Percentiles rank a stretch among this genome's conserved stretches.
Evolutionary conservation across 768 basidiomycete genomes (phyloP).

Genomic region (Chalciporus piperatus): DNA sequence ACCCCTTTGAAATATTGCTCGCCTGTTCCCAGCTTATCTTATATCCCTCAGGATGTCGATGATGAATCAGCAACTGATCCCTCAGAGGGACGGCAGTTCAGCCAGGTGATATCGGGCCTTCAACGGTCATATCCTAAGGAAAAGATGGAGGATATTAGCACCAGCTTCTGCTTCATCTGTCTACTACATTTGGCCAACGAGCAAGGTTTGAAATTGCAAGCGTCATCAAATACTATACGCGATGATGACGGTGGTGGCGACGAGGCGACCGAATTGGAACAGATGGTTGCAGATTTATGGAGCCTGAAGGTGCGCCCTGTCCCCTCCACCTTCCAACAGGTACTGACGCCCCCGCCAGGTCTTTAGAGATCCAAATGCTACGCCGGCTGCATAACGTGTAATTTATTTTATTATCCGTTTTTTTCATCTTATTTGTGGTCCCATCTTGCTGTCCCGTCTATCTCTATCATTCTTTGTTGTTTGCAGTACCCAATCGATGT

Average conservation of each 20-base stretch:
- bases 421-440: slow-evolving; percentile 10
- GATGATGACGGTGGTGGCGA: slow-evolving; percentile 38
- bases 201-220: slow-evolving; percentile 83
- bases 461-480: slow-evolving; percentile 6
- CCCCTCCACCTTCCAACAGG: neutral
- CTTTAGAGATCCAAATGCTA: slow-evolving; percentile 43
- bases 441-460: slow-evolving; percentile 9
- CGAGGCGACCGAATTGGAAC: slow-evolving; percentile 32
- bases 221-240: slow-evolving; percentile 37
- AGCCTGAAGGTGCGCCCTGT: slow-evolving; percentile 56
- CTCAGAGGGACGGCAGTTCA: slow-evolving; percentile 65
- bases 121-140: slow-evolving; percentile 83
- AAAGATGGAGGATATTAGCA: slow-evolving; percentile 97
- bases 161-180: slow-evolving; percentile 99
- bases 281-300: slow-evolving; percentile 70
- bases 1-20: neutral
- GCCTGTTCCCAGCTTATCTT: neutral
- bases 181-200: slow-evolving; percentile 95
- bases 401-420: slow-evolving; percentile 19
- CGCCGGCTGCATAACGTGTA: slow-evolving; percentile 22
- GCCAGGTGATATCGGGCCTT: slow-evolving; percentile 78
- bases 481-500: neutral
- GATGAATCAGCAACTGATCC: slow-evolving; percentile 55
- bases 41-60: slow-evolving; percentile 50
- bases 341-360: slow-evolving; percentile 30